Evolutionary conservation across 257 asterid genomes (phyloP), one percentile per base, ranked within the genome.

Genomic region (Avicennia marina): DNA sequence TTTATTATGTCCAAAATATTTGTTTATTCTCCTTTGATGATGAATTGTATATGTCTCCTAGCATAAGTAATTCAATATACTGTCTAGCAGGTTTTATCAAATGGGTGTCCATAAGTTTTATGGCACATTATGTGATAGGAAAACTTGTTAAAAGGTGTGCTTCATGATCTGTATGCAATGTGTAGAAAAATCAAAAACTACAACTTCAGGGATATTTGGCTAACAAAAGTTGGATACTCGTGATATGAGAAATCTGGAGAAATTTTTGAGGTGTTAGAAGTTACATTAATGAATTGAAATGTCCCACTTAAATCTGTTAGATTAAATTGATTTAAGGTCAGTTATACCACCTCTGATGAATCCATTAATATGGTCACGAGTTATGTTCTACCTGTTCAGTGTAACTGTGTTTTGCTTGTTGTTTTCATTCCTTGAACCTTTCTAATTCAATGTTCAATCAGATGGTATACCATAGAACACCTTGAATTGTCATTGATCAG

Each of bases 401-500:
- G 22, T 17, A 47, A 53, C 18, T 21, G 19, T 39, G 11, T 58
- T 60, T 41, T 57, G 56, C 43, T 20, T 32, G 6, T n/a, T 16
- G 5, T 69, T 45, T 53, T 64, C 10, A 12, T 17, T 53, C 20
- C 26, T 56, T 45, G 41, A 29, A 29, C 53, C 53, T 20, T 39
- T 42, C 42, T 67, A 64, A 8, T 29, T 29, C 8, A 8, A 29
- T 29, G 19, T 47, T 65, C 36, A 51, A 52, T 44, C 19, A 29
- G 51, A 61, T 62, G 63, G 22, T 60, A 47, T 70, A 41, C 32
- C 18, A 36, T 60, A 27, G 38, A 58, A 54, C 58, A 74, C 62
- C 65, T 32, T 60, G 41, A 76, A 65, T 56, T 69, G 65, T 65
- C 62, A 47, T 68, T 80, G 74, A 78, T 69, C 79, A 79, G 84